These are phyloP conservation scores for Phytopythium aichiense DNA, from an alignment of 352 stramenopile genomes.

Conservation along the genomic window DNA sequence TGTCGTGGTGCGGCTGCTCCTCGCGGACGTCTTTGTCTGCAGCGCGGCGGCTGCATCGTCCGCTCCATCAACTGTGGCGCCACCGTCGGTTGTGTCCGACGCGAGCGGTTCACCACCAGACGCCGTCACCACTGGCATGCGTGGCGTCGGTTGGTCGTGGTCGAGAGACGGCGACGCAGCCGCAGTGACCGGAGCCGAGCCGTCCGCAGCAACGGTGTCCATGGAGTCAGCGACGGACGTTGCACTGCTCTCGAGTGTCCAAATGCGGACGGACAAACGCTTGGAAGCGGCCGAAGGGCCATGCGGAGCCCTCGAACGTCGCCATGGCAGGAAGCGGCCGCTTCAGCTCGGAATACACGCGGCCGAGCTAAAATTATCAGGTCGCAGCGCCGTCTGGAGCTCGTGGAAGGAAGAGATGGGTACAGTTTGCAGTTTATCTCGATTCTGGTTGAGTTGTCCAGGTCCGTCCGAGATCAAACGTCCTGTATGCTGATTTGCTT, in stretches of 20 bases:
- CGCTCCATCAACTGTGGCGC: background rate
- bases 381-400: background rate
- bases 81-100: background rate
- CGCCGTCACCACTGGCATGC: background rate
- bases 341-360: background rate
- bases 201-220: background rate
- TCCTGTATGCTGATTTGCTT: too few species aligned
- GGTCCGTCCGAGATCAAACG: too few species aligned
- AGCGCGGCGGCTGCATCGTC: background rate
- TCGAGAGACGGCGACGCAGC: background rate
- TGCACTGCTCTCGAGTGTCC: background rate
- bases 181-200: background rate
- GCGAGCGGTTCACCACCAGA: background rate
- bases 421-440: background rate
- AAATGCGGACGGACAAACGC: background rate
- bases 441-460: too few species aligned
- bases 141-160: background rate
- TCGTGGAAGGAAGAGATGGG: background rate
- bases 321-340: background rate
- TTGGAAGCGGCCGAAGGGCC: background rate
- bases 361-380: background rate
- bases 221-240: too few species aligned
- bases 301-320: background rate
- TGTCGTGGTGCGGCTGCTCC: background rate
- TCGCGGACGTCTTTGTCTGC: conserved; percentile 1